Evolutionary conservation across 208 protist species (phyloP).

Genomic region (Trypanosoma grayi): DNA sequence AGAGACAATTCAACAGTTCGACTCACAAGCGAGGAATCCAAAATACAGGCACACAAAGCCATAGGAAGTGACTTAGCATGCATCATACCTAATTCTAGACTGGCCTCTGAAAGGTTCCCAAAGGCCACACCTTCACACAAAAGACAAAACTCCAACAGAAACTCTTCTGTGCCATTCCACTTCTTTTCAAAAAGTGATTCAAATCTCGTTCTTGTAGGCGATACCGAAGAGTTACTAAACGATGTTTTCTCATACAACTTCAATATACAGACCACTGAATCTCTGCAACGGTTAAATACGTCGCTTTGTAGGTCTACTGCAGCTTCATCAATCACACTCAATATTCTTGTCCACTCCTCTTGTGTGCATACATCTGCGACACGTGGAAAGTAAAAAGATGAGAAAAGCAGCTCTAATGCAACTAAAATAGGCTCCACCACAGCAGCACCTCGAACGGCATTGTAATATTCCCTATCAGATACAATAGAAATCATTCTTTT

Average conservation of each 20-base stretch:
- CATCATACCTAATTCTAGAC: neutral
- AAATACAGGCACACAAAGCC: constrained; percentile 1
- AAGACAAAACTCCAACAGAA: constrained; percentile 8
- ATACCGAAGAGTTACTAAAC: neutral
- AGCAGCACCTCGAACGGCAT: neutral
- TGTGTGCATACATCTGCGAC: neutral
- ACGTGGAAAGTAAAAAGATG: constrained; percentile 1
- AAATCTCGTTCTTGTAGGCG: neutral
- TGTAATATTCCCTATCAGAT: constrained; percentile 11
- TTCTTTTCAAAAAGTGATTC: neutral
- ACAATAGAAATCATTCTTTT: constrained; percentile 9
- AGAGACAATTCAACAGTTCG: constrained; percentile 1
- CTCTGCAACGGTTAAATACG: constrained; percentile 1
- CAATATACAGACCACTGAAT: neutral
- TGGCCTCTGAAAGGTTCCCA: neutral
- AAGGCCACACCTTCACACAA: neutral
- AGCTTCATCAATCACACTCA: constrained; percentile 2
- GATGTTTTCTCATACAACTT: neutral
- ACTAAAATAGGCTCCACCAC: constrained; percentile 12
- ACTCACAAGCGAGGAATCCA: constrained; percentile 2
- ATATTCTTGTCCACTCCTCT: constrained; percentile 2
- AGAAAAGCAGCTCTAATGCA: constrained; percentile 3
- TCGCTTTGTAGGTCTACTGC: constrained; percentile 1
- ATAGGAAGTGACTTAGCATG: neutral
- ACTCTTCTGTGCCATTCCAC: neutral